Base-by-base conservation (phyloP, 2,329 filamentous ascomycete genomes). In the Mycosphaerelloides madeirae region DNA sequence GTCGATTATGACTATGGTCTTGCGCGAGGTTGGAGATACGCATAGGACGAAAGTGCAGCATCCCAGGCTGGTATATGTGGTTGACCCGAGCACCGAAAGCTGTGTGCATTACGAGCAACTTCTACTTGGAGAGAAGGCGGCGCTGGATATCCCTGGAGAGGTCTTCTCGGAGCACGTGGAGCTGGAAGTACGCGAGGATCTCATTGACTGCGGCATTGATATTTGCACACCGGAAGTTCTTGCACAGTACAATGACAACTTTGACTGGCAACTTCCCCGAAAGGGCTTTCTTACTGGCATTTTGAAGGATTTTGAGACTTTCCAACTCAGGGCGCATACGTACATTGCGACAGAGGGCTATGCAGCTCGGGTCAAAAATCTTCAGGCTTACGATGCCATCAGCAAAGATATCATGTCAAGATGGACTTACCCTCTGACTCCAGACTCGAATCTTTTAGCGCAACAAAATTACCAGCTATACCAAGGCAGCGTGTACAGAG, bases 171-270 rank as follows among this genome's bases (percentile, higher is more conserved):
- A 80, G 38, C 76, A 85, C 54, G 74, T 78, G 5, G 87, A 95
- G 63, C 78, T 95, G 39, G 88, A 94, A 57, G 75, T 96, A 15
- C 81, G 90, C 31, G 80, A 85, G 52, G 91, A 98, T 67, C 72
- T 98, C 46, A 85, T 97, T 50, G 93, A 98, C 66, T 90, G 88
- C 57, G 86, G 87, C 41, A 93, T 98, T 60, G 93, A 98, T 64
- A 97, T 98, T 53, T 97, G 91, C 68, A 97, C 93, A 1, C 90
- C 91, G 0, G 93, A 97, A 62, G 90, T 96, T 7, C 77, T 97
- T 33, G 90, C 90, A 6, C 71, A 97, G 45, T 98, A 93, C 87
- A 93, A 89, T 7, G 93, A 98, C 68, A 95, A 90, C 62, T 98
- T 97, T 59, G 91, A 98, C 65, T 97, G 95, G 65, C 89, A 96